phyloP scores from a whole-genome alignment of 2,329 filamentous ascomycete genomes.

The Alternaria infectoria region DNA sequence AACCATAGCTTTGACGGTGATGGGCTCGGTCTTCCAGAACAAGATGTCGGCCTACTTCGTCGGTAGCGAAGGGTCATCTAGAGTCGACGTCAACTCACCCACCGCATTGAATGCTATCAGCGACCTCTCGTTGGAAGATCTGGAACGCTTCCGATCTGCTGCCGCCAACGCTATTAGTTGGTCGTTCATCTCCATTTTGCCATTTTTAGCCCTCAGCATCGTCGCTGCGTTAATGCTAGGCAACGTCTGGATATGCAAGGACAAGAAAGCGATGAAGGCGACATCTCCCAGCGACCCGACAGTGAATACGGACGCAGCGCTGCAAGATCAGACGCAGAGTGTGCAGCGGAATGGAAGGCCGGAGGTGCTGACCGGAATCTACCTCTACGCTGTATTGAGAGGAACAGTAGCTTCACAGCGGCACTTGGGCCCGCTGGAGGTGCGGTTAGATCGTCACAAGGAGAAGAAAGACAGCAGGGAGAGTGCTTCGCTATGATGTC shows the following conservation, averaged over 20 bases:
- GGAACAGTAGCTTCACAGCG: background rate
- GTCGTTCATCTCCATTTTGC: slow-evolving; percentile 65
- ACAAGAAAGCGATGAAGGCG: background rate
- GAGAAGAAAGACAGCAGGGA: background rate
- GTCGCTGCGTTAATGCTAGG: slow-evolving; percentile 51
- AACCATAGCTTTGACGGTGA: slow-evolving; percentile 3
- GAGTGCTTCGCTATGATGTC: background rate
- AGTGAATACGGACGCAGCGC: background rate
- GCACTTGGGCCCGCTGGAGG: background rate
- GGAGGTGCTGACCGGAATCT: background rate
- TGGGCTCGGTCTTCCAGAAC: slow-evolving; percentile 3
- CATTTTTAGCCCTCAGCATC: slow-evolving; percentile 58
- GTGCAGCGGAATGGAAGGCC: slow-evolving; percentile 1
- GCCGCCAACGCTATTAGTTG: slow-evolving; percentile 62
- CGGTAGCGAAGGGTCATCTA: background rate
- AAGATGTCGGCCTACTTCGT: background rate
- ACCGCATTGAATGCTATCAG: background rate
- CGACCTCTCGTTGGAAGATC: background rate
- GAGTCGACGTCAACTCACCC: background rate
- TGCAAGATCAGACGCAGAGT: background rate
- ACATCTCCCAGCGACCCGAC: background rate
- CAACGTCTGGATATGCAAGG: slow-evolving; percentile 50
- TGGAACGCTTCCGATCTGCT: background rate
- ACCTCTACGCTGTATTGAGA: background rate
- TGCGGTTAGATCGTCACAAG: background rate